Conservation (phyloP, 257 asterid species). For the Handroanthus guayacan region DNA sequence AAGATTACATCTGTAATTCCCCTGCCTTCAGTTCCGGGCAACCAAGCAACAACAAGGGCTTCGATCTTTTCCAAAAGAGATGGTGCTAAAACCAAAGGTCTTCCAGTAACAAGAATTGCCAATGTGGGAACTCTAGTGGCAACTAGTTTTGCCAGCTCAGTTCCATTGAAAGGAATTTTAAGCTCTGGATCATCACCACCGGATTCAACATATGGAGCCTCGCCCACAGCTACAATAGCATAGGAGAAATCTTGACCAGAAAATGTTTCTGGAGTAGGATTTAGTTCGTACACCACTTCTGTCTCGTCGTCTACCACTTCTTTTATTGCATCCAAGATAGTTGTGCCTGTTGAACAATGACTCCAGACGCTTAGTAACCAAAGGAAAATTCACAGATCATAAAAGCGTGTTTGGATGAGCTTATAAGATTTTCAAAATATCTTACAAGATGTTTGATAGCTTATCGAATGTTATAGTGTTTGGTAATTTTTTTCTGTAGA, state of each 20-base stretch:
- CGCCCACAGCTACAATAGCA: constrained; percentile 83
- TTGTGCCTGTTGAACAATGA: constrained; percentile 60
- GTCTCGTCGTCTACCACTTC: constrained; percentile 60
- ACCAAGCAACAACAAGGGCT: constrained; percentile 76
- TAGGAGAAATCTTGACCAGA: constrained; percentile 61
- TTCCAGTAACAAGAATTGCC: constrained; percentile 72
- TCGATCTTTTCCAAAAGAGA: constrained; percentile 62
- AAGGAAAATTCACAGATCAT: background rate
- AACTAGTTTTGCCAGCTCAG: constrained; percentile 60
- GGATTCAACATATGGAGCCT: constrained; percentile 79
- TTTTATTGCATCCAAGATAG: constrained; percentile 80
- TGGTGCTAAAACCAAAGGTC: constrained; percentile 79
- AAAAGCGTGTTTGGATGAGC: too few species aligned
- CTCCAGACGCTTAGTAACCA: constrained; percentile 13
- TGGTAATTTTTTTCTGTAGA: too few species aligned
- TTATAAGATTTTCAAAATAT: too few species aligned
- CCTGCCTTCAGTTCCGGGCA: constrained; percentile 85
- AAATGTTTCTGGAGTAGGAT: constrained; percentile 66
- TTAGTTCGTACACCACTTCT: constrained; percentile 67
- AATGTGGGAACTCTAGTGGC: constrained; percentile 79
- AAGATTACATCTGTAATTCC: constrained; percentile 83
- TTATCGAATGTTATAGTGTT: too few species aligned
- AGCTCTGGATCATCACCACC: constrained; percentile 77
- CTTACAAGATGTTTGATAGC: too few species aligned
- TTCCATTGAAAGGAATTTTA: constrained; percentile 64